A percentile compares a stretch with the other conserved stretches of the same genome.
Evolutionary conservation across 176 grass and related monocot genomes (phyloP).

Genomic region (Cymbopogon citratus): DNA sequence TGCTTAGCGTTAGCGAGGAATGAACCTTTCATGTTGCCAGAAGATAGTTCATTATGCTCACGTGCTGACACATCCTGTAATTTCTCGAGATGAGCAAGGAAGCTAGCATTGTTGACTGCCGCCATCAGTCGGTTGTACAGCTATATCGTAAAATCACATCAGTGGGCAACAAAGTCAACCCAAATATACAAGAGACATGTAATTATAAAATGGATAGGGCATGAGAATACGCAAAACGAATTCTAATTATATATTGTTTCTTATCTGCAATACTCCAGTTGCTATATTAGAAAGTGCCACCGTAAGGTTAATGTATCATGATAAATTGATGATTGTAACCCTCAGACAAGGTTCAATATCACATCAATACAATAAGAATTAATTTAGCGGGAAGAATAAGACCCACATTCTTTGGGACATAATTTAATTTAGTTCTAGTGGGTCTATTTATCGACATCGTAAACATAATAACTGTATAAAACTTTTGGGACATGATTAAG

Average conservation of each 20-base stretch:
- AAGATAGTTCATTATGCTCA: slow-evolving; percentile 15
- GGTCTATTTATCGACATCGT: not conserved
- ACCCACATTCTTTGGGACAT: not conserved
- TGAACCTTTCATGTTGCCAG: slow-evolving; percentile 47
- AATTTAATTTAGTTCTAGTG: not conserved
- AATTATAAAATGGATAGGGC: slow-evolving; percentile 5
- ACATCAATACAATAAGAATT: not conserved
- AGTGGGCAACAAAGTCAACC: not conserved
- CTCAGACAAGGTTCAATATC: not conserved
- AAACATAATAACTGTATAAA: not conserved
- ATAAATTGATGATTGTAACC: not conserved
- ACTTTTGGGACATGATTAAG: too few relatives aligned
- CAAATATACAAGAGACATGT: not conserved
- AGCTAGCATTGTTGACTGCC: slow-evolving; percentile 56
- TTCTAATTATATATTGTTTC: not conserved
- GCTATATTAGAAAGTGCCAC: not conserved
- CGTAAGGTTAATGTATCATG: not conserved
- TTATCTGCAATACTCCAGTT: not conserved
- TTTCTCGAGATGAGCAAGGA: slow-evolving; percentile 66
- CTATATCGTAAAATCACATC: slow-evolving; percentile 39
- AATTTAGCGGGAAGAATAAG: not conserved
- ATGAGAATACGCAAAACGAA: not conserved
- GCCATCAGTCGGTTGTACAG: slow-evolving; percentile 64
- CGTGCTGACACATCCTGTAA: slow-evolving; percentile 34
- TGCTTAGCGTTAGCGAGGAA: not conserved